These are phyloP conservation scores for Coniochaeta sp. DNA, from an alignment of 2,329 filamentous ascomycete genomes.

Conservation along the genomic window DNA sequence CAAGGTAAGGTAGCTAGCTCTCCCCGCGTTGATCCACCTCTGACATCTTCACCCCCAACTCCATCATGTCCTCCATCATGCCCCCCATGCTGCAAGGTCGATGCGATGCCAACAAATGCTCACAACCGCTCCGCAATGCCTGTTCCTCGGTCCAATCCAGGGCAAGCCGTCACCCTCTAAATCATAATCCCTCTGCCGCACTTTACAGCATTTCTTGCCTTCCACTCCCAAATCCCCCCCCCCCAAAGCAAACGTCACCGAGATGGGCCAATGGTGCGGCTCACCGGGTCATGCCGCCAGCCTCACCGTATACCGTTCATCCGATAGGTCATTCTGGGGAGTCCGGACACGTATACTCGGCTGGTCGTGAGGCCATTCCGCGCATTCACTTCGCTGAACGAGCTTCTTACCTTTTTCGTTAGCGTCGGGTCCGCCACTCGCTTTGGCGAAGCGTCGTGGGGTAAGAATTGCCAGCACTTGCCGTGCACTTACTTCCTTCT, in stretches of 20 bases:
- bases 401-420: background rate
- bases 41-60: background rate
- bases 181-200: background rate
- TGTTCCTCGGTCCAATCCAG: background rate
- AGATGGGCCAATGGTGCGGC: conserved; percentile 9
- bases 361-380: background rate
- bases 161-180: background rate
- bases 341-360: background rate
- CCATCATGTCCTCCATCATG: background rate
- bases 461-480: background rate
- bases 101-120: background rate
- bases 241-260: conserved; percentile 1
- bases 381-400: background rate
- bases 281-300: conserved; percentile 17
- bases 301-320: conserved; percentile 16
- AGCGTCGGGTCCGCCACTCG: background rate
- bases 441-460: background rate
- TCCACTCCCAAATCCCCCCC: conserved; percentile 3
- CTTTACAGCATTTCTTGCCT: background rate
- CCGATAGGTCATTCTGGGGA: conserved; percentile 14
- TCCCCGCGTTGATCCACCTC: background rate
- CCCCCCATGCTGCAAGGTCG: background rate
- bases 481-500: background rate
- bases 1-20: too few species aligned
- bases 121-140: background rate